Percentiles rank a stretch among this genome's conserved stretches.
Evolutionary conservation across 192 early-diverging fungal genomes (phyloP).

Genomic region (Phlyctochytrium arcticum): DNA sequence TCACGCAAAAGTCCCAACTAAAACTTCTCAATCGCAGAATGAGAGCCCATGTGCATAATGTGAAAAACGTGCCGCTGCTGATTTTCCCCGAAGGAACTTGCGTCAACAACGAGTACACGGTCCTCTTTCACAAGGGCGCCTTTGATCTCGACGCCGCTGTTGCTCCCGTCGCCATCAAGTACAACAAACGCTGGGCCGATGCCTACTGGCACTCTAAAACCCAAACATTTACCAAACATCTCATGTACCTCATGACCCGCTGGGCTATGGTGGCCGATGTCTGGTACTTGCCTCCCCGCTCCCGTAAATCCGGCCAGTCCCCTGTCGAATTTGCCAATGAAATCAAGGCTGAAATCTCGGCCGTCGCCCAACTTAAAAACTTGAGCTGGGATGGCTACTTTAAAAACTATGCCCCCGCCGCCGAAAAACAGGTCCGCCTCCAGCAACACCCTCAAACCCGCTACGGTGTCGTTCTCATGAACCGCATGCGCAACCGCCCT

Average conservation of each 20-base stretch:
- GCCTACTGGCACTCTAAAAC: constrained; percentile 55
- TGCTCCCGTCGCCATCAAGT: constrained; percentile 52
- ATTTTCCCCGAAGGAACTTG: constrained; percentile 60
- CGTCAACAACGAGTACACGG: constrained; percentile 57
- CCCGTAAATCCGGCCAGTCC: constrained; percentile 30
- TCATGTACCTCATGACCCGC: constrained; percentile 58
- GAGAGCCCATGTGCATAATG: constrained; percentile 40
- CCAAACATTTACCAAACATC: constrained; percentile 46
- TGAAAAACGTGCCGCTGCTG: constrained; percentile 38
- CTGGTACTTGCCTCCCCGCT: constrained; percentile 44
- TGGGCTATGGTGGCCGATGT: constrained; percentile 55
- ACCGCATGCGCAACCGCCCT: constrained; percentile 28
- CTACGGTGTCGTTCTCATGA: constrained; percentile 37
- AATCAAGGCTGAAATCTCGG: constrained; percentile 52
- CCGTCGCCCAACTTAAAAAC: constrained; percentile 46
- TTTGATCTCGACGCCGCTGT: constrained; percentile 50
- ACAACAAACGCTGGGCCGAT: constrained; percentile 51
- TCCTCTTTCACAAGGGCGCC: constrained; percentile 58
- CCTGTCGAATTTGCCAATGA: constrained; percentile 50
- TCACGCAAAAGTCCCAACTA: neutral
- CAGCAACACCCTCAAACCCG: constrained; percentile 38
- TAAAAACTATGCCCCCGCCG: constrained; percentile 42
- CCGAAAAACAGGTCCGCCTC: constrained; percentile 34
- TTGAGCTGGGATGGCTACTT: constrained; percentile 58
- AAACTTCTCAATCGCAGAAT: constrained; percentile 30